A percentile compares a stretch with the other conserved stretches of the same genome.
phyloP scores from a whole-genome alignment of 768 basidiomycete species.

The Kwoniella botswanensis region DNA sequence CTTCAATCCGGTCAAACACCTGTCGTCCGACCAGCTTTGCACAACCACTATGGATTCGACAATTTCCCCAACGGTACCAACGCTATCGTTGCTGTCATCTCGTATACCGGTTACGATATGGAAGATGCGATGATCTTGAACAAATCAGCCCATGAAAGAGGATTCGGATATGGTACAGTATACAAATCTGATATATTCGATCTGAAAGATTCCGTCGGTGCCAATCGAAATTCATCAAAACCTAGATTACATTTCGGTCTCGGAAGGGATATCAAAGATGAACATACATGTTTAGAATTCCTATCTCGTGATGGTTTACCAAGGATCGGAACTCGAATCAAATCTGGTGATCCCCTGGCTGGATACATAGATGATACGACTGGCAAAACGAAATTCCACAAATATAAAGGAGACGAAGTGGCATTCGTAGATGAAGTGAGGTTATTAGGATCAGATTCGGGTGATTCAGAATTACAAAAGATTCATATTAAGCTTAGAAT shows the following conservation, averaged over 20 bases:
- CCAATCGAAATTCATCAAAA: slow-evolving; percentile 64
- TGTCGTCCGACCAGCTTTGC: slow-evolving; percentile 85
- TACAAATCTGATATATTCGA: slow-evolving; percentile 95
- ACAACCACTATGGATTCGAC: slow-evolving; percentile 97
- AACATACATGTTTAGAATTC: slow-evolving; percentile 60
- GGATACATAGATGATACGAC: slow-evolving; percentile 87
- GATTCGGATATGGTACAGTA: slow-evolving; percentile 93
- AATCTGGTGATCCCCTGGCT: slow-evolving; percentile 77
- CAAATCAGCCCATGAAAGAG: slow-evolving; percentile 97
- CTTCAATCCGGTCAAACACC: slow-evolving; percentile 95
- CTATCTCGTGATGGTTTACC: slow-evolving; percentile 87
- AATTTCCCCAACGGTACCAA: slow-evolving; percentile 98
- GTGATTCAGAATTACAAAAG: slow-evolving; percentile 87
- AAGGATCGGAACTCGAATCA: slow-evolving; percentile 70
- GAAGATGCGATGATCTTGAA: slow-evolving; percentile 99
- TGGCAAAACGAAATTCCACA: slow-evolving; percentile 79
- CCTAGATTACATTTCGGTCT: slow-evolving; percentile 88
- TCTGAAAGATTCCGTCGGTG: slow-evolving; percentile 76
- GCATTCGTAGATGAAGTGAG: slow-evolving; percentile 91
- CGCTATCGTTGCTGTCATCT: slow-evolving; percentile 98
- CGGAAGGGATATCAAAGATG: slow-evolving; percentile 70
- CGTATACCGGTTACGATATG: slow-evolving; percentile 99
- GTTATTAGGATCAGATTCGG: slow-evolving; percentile 83
- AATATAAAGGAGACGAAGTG: slow-evolving; percentile 94
- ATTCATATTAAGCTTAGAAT: slow-evolving; percentile 91